phyloP scores from a whole-genome alignment of 805 yeast species.

The Tetrapisispora fleetii region DNA sequence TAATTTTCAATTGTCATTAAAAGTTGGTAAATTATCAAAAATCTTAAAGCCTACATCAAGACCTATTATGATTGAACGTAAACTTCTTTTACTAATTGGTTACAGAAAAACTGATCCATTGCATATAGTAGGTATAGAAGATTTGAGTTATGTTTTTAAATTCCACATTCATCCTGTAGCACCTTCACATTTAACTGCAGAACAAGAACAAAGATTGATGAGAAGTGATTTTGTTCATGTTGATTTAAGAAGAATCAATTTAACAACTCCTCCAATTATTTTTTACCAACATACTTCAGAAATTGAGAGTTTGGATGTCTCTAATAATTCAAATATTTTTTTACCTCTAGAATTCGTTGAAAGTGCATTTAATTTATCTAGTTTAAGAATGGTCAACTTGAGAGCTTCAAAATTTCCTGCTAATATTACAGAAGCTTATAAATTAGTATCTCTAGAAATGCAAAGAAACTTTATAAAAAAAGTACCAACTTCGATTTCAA shows the following conservation, averaged over 20 bases:
- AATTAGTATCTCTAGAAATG: constrained; percentile 57
- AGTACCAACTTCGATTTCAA: constrained; percentile 47
- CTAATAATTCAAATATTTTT: constrained; percentile 77
- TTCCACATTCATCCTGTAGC: constrained; percentile 61
- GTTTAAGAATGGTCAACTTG: constrained; percentile 59
- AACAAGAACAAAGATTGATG: constrained; percentile 57
- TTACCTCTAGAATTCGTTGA: constrained; percentile 82
- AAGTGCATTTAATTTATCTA: constrained; percentile 58
- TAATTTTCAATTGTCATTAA: constrained; percentile 65
- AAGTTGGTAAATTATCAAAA: constrained; percentile 68
- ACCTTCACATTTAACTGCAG: constrained; percentile 50
- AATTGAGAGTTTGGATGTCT: constrained; percentile 71
- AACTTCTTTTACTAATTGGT: constrained; percentile 64
- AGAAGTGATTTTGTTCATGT: constrained; percentile 57
- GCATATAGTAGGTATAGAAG: constrained; percentile 73
- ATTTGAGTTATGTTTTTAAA: constrained; percentile 70
- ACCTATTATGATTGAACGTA: constrained; percentile 70
- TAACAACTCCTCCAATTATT: constrained; percentile 77
- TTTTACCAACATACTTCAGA: constrained; percentile 73
- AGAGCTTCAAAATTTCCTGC: constrained; percentile 68
- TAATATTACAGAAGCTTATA: constrained; percentile 59
- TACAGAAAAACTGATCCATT: constrained; percentile 68
- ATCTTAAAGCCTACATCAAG: constrained; percentile 61
- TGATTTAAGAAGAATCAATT: constrained; percentile 57
- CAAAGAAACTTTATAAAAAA: constrained; percentile 68